phyloP scores from a whole-genome alignment of 2,329 filamentous ascomycete species.

The Aspergillus aculeatus region DNA sequence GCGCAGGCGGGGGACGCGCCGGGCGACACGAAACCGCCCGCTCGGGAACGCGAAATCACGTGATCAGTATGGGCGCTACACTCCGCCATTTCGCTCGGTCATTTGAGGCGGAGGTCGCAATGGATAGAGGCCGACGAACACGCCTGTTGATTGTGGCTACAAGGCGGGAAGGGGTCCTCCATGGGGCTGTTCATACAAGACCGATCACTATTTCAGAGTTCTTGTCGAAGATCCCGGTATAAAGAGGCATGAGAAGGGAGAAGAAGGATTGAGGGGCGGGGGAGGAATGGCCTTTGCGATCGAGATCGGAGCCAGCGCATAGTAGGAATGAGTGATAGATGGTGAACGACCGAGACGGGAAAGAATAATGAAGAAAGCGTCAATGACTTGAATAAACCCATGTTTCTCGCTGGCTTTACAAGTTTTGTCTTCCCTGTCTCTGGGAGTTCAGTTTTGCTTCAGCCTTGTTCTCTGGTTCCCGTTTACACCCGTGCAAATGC shows the following conservation, averaged over 20 bases:
- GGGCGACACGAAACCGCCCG: conserved; percentile 19
- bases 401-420: conserved; percentile 1
- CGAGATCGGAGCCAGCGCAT: not conserved
- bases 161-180: not conserved
- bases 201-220: no score
- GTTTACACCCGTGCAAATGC: conserved; percentile 23
- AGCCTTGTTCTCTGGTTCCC: conserved; percentile 15
- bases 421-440: conserved; percentile 4
- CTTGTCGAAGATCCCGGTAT: not conserved
- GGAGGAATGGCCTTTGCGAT: not conserved
- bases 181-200: not conserved
- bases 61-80: conserved; percentile 20
- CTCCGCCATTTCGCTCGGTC: not conserved
- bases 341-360: not conserved
- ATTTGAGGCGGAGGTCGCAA: conserved; percentile 5
- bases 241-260: not conserved
- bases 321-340: not conserved
- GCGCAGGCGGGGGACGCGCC: conserved; percentile 14
- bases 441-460: conserved; percentile 6
- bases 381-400: conserved; percentile 1
- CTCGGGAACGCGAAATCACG: conserved; percentile 33
- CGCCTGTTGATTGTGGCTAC: not conserved
- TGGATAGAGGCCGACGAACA: not conserved
- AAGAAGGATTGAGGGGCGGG: not conserved
- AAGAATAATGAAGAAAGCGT: not conserved